phyloP scores from a whole-genome alignment of 2,329 filamentous ascomycete genomes.

The Lasiodiplodia sp. region DNA sequence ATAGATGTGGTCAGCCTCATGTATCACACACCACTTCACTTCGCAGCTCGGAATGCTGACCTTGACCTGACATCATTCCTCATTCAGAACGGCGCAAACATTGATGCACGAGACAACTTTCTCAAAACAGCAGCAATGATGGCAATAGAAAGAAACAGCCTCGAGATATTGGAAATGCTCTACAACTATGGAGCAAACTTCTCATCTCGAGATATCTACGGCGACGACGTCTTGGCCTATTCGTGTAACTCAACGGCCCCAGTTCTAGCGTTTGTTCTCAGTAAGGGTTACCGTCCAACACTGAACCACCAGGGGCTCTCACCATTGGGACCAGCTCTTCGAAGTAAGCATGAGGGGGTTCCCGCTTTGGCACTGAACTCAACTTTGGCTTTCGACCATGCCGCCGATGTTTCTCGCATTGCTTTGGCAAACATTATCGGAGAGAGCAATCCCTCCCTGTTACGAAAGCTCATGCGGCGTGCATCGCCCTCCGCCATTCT shows the following conservation, averaged over 20 bases:
- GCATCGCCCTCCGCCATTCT: too few species aligned
- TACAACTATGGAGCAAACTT: not conserved
- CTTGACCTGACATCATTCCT: not conserved
- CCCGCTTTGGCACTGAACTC: not conserved
- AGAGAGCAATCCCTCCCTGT: not conserved
- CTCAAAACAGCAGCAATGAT: not conserved
- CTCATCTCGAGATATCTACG: not conserved
- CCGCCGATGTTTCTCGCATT: not conserved
- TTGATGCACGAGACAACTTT: not conserved
- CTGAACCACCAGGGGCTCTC: not conserved
- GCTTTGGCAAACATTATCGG: rapidly evolving
- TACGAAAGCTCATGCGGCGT: not conserved
- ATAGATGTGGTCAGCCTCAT: not conserved
- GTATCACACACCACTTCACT: not conserved
- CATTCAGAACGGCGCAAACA: not conserved
- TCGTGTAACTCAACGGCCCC: not conserved
- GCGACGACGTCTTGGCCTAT: not conserved
- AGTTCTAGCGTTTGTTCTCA: not conserved
- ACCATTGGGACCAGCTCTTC: not conserved
- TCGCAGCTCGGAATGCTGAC: rapidly evolving
- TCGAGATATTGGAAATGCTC: not conserved
- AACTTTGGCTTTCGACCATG: not conserved
- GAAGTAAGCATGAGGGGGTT: not conserved
- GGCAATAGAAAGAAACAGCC: rapidly evolving
- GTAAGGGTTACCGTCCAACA: not conserved